Evolutionary conservation across 2,329 filamentous ascomycete species (phyloP).

Genomic region (Colletotrichum tofieldiae): DNA sequence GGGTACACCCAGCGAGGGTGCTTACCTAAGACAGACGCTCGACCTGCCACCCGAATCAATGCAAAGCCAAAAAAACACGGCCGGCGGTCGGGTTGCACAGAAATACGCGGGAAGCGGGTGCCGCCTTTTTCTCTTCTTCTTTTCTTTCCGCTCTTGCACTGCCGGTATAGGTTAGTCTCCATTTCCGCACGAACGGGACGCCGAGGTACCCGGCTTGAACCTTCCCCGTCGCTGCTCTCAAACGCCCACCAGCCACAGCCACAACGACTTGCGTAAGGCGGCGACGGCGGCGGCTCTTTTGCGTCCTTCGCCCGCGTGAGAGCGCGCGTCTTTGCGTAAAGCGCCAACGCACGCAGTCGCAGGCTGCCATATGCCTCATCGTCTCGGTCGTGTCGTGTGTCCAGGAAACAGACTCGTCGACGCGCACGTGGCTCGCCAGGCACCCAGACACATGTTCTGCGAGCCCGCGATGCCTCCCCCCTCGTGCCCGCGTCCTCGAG

Average conservation of each 20-base stretch:
- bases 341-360: constrained; percentile 12
- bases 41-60: constrained; percentile 30
- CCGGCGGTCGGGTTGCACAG: constrained; percentile 1
- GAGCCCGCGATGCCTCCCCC: neutral
- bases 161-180: neutral
- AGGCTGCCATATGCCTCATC: constrained; percentile 9
- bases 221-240: neutral
- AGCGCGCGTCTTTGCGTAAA: constrained; percentile 6
- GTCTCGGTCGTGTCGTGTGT: neutral
- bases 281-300: constrained; percentile 11
- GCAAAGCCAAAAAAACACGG: neutral
- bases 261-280: constrained; percentile 55
- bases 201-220: neutral
- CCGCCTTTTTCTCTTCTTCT: neutral
- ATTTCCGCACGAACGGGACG: neutral
- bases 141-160: too few relatives aligned
- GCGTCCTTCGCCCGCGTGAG: neutral
- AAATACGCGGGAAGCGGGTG: constrained; percentile 24
- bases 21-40: neutral
- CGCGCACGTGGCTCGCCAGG: constrained; percentile 23
- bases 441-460: constrained; percentile 11
- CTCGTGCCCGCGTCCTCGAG: neutral
- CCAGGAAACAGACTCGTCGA: neutral
- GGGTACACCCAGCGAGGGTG: neutral
- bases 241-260: constrained; percentile 47